Percentiles rank a stretch among this genome's conserved stretches.
phyloP scores from a whole-genome alignment of 2,329 filamentous ascomycete genomes.

The Diplodia mutila region DNA sequence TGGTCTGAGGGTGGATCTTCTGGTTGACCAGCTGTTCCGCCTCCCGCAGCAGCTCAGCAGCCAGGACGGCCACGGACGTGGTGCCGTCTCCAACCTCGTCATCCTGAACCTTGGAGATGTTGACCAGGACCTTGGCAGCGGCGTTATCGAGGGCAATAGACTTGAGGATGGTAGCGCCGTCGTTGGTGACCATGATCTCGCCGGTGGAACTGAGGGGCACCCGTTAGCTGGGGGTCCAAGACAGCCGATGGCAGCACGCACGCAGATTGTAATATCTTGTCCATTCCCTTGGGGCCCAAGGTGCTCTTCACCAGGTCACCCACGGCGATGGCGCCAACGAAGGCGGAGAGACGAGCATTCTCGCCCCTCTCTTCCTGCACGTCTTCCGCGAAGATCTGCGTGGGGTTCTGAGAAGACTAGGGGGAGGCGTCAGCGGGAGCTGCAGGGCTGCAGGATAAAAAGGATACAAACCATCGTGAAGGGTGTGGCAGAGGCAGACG shows the following conservation, averaged over 20 bases:
- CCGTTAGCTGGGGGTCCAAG: constrained; percentile 32
- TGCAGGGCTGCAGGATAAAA: neutral
- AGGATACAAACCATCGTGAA: constrained; percentile 21
- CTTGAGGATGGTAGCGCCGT: constrained; percentile 97
- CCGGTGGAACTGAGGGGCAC: constrained; percentile 73
- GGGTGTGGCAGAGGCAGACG: constrained; percentile 11
- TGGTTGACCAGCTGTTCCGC: constrained; percentile 96
- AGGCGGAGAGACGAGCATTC: constrained; percentile 97
- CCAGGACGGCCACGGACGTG: constrained; percentile 94
- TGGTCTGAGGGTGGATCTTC: constrained; percentile 99
- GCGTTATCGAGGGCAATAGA: constrained; percentile 98
- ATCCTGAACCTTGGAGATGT: constrained; percentile 99
- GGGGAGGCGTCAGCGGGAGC: constrained; percentile 12
- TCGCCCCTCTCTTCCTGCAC: constrained; percentile 98
- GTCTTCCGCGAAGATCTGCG: constrained; percentile 97
- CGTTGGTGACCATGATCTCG: constrained; percentile 98
- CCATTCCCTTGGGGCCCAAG: constrained; percentile 96
- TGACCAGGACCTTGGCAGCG: constrained; percentile 96
- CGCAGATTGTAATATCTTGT: constrained; percentile 96
- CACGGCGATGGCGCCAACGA: constrained; percentile 96
- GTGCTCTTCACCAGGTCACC: constrained; percentile 98
- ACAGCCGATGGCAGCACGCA: constrained; percentile 50
- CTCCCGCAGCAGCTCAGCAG: constrained; percentile 91
- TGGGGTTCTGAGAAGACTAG: constrained; percentile 67
- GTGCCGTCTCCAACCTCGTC: constrained; percentile 98